Evolutionary conservation across 1,139 yeast genomes (phyloP).

Genomic region (Hemisphaericaspora xylofermentans): DNA sequence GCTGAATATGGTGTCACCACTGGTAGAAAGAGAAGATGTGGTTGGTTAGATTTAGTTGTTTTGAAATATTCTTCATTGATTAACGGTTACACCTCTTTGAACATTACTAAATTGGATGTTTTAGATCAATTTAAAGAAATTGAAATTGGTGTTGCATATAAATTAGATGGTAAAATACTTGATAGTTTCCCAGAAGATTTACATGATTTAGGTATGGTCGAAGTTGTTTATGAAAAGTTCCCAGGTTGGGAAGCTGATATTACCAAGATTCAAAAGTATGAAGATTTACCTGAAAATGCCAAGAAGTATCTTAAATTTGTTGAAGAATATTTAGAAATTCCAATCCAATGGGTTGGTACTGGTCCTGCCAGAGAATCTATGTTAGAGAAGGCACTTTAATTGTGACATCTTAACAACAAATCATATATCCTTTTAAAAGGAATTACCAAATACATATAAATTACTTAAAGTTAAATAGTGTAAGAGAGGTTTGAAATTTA

Average conservation of each 20-base stretch:
- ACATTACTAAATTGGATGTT: slow-evolving; percentile 93
- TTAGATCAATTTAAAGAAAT: slow-evolving; percentile 86
- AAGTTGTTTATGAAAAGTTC: slow-evolving; percentile 82
- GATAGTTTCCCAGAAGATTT: slow-evolving; percentile 92
- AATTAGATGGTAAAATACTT: slow-evolving; percentile 70
- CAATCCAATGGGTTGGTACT: slow-evolving; percentile 96
- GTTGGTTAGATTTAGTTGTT: slow-evolving; percentile 97
- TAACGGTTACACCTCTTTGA: slow-evolving; percentile 92
- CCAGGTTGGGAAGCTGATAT: slow-evolving; percentile 95
- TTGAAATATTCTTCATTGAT: slow-evolving; percentile 85
- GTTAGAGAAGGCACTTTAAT: slow-evolving; percentile 47
- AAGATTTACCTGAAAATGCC: slow-evolving; percentile 85
- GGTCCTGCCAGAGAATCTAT: slow-evolving; percentile 95
- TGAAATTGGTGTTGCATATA: slow-evolving; percentile 81
- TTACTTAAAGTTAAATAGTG: too few relatives aligned
- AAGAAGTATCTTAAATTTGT: slow-evolving; percentile 78
- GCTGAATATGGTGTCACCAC: slow-evolving; percentile 98
- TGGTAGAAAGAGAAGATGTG: slow-evolving; percentile 99
- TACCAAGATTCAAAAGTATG: slow-evolving; percentile 65
- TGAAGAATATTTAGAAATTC: slow-evolving; percentile 80
- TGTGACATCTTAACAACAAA: too few relatives aligned
- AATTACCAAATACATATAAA: too few relatives aligned
- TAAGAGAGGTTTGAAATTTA: too few relatives aligned
- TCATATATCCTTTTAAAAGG: too few relatives aligned
- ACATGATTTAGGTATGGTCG: slow-evolving; percentile 76